Percentiles rank a stretch among this genome's conserved stretches.
phyloP scores from a whole-genome alignment of 192 early-diverging fungal genomes.

The Funneliformis geosporum region DNA sequence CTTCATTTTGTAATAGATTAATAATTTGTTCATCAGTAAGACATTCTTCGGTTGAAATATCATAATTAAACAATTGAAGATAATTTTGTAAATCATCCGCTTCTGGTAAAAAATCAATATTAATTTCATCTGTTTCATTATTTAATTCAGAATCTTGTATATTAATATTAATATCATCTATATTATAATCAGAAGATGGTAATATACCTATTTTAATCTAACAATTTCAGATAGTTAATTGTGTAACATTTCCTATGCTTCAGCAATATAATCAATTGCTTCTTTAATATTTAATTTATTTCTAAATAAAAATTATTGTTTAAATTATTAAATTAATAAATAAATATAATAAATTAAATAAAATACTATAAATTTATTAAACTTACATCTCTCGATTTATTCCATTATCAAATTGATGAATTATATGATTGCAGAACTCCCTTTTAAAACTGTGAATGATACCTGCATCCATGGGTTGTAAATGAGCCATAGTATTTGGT shows the following conservation, averaged over 20 bases:
- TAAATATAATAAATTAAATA: background rate
- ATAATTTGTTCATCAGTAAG: no score
- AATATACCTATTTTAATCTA: no score
- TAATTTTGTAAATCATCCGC: no score
- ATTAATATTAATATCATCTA: no score
- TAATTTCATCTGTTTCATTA: no score
- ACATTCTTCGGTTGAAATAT: no score
- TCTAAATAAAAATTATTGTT: background rate
- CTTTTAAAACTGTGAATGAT: constrained; percentile 20
- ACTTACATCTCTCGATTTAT: background rate
- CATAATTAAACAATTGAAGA: no score
- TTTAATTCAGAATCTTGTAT: no score
- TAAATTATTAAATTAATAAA: background rate
- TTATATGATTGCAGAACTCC: constrained; percentile 3
- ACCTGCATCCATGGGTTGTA: constrained; percentile 25
- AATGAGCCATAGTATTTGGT: background rate
- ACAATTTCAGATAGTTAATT: no score
- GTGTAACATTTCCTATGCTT: background rate
- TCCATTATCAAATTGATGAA: background rate
- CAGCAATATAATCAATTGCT: constrained; percentile 16
- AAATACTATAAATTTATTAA: background rate
- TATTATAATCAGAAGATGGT: no score
- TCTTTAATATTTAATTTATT: constrained; percentile 16
- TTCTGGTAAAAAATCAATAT: no score
- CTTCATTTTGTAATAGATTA: no score